These are phyloP conservation scores for Spergularia azorica DNA, from an alignment of 179 eudicot species.

Conservation along the genomic window DNA sequence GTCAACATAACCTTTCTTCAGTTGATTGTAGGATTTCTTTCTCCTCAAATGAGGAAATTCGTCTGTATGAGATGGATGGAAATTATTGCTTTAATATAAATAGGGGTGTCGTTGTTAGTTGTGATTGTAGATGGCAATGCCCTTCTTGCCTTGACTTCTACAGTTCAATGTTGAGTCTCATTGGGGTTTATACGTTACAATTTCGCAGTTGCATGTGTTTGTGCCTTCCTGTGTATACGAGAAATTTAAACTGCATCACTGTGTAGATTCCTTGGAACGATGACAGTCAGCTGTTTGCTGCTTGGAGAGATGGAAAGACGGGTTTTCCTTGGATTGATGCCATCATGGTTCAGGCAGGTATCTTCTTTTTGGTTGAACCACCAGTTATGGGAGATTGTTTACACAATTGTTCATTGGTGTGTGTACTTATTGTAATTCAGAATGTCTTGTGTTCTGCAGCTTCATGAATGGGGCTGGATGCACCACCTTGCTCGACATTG, in stretches of 20 bases:
- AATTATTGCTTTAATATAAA: no score
- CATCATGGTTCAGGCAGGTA: conserved; percentile 83
- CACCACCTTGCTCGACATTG: conserved; percentile 95
- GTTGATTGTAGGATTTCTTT: no score
- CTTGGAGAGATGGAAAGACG: conserved; percentile 94
- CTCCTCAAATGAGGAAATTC: no score
- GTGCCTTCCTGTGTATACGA: not conserved
- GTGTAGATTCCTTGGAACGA: conserved; percentile 82
- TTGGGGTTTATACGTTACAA: no score
- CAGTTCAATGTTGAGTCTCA: no score
- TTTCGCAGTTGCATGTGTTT: not conserved
- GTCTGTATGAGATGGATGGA: no score
- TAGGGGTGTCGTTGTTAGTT: no score
- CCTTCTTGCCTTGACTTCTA: no score
- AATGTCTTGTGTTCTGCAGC: conserved; percentile 40
- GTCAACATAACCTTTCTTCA: no score
- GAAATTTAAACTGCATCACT: not conserved
- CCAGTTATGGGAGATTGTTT: not conserved
- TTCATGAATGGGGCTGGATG: conserved; percentile 96
- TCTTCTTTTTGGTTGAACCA: not conserved
- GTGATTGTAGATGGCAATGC: no score
- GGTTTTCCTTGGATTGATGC: conserved; percentile 99
- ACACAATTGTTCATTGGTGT: not conserved
- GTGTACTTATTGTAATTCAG: not conserved
- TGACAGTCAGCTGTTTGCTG: conserved; percentile 63